phyloP scores from a whole-genome alignment of 2,329 filamentous ascomycete genomes.

The Stagonosporopsis chrysanthemi region DNA sequence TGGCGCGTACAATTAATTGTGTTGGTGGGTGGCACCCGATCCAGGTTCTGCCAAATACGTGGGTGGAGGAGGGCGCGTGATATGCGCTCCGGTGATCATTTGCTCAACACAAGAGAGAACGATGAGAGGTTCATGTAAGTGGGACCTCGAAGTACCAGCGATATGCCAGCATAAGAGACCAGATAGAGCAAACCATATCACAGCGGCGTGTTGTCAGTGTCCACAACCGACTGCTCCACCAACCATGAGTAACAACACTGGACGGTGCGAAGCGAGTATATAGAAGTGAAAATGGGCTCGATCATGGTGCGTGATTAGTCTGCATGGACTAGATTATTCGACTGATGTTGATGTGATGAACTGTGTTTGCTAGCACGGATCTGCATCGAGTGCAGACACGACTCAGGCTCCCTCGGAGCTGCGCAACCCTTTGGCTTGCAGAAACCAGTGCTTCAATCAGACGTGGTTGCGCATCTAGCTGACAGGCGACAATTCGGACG shows the following conservation, averaged over 20 bases:
- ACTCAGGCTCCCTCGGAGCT: not conserved
- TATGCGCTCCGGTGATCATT: not conserved
- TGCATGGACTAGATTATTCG: not conserved
- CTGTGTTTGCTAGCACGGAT: not conserved
- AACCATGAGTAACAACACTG: not conserved
- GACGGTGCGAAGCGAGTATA: not conserved
- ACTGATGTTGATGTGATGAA: not conserved
- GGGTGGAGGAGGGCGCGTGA: not conserved
- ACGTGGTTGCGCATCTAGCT: not conserved
- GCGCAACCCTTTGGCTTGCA: not conserved
- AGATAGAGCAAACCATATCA: not conserved
- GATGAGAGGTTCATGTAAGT: not conserved
- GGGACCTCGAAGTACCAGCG: not conserved
- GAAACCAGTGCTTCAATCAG: not conserved
- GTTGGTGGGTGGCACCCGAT: not conserved
- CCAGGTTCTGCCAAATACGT: not conserved
- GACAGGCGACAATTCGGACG: not conserved
- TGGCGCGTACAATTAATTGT: not conserved
- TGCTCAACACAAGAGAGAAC: not conserved
- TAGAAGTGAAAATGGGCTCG: not conserved
- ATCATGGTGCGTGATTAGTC: not conserved
- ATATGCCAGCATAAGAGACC: not conserved
- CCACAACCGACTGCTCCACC: not conserved
- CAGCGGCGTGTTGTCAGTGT: not conserved
- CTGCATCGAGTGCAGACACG: not conserved